These are phyloP conservation scores for Stagonosporopsis rhizophila DNA, from an alignment of 2,329 filamentous ascomycete genomes.

Conservation along the genomic window DNA sequence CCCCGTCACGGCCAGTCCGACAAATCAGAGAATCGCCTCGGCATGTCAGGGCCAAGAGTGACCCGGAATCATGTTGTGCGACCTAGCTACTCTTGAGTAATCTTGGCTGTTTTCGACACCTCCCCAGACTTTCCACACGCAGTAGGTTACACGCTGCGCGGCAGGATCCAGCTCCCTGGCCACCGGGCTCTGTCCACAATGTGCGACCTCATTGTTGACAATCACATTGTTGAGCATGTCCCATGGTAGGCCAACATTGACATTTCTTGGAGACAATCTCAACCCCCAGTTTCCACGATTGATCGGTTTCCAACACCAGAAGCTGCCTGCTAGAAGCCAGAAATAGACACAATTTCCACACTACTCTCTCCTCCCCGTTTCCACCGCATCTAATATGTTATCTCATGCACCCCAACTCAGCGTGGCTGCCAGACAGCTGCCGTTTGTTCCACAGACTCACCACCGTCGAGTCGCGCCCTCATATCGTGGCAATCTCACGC, in stretches of 20 bases:
- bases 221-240: no score
- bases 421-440: not conserved
- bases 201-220: not conserved
- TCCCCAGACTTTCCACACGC: slow-evolving; percentile 3
- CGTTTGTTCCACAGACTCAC: slow-evolving; percentile 8
- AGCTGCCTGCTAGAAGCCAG: no score
- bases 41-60: slow-evolving; percentile 3
- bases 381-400: not conserved
- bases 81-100: no score
- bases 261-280: no score
- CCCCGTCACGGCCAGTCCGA: not conserved
- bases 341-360: not conserved
- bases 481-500: slow-evolving; percentile 7
- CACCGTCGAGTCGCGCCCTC: slow-evolving; percentile 1
- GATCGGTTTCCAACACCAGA: no score
- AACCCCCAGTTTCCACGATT: not conserved
- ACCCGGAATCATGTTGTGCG: not conserved
- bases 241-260: no score
- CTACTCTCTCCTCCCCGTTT: not conserved
- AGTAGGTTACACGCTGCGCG: slow-evolving; percentile 3
- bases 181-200: not conserved
- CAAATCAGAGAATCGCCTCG: slow-evolving; percentile 6
- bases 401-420: no score
- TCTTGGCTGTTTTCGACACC: no score
- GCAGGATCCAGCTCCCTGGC: slow-evolving; percentile 3